phyloP scores from a whole-genome alignment of 345 rosid species.

The Orychophragmus violaceus region DNA sequence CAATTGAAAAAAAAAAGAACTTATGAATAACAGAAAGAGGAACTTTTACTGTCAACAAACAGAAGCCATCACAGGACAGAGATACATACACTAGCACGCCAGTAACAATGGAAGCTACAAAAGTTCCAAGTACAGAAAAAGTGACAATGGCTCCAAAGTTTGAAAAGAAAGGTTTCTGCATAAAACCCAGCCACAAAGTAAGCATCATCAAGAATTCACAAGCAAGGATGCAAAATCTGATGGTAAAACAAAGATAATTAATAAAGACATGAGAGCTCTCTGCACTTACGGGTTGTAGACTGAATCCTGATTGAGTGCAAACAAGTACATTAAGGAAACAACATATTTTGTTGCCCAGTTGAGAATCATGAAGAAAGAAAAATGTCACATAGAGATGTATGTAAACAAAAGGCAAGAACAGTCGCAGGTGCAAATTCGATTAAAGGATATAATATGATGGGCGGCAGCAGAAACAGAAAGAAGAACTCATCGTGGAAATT shows the following conservation, averaged over 20 bases:
- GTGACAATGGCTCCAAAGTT: conserved; percentile 98
- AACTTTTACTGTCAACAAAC: background rate
- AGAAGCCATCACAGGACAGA: background rate
- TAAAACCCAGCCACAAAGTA: conserved; percentile 10
- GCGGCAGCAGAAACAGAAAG: conserved; percentile 90
- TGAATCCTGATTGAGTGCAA: conserved; percentile 91
- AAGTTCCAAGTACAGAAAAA: conserved; percentile 86
- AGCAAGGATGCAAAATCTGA: background rate
- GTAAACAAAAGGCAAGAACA: conserved; percentile 3
- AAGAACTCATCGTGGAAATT: conserved; percentile 97
- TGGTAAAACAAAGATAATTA: background rate
- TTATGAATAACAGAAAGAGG: background rate
- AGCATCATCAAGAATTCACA: background rate
- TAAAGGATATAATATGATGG: conserved; percentile 92
- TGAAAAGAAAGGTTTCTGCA: conserved; percentile 92
- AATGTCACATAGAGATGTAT: background rate
- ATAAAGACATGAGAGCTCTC: background rate
- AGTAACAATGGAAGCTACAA: conserved; percentile 78
- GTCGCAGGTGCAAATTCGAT: background rate
- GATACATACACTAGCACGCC: conserved; percentile 83
- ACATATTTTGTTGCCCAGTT: background rate
- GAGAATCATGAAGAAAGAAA: background rate
- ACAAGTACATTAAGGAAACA: conserved; percentile 48
- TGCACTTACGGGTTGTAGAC: conserved; percentile 77
- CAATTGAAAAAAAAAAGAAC: conserved; percentile 11